Percentiles rank a stretch among this genome's conserved stretches.
These are phyloP conservation scores for Saksenaea oblongispora DNA, from an alignment of 371 early-diverging fungal species.

Conservation along the genomic window DNA sequence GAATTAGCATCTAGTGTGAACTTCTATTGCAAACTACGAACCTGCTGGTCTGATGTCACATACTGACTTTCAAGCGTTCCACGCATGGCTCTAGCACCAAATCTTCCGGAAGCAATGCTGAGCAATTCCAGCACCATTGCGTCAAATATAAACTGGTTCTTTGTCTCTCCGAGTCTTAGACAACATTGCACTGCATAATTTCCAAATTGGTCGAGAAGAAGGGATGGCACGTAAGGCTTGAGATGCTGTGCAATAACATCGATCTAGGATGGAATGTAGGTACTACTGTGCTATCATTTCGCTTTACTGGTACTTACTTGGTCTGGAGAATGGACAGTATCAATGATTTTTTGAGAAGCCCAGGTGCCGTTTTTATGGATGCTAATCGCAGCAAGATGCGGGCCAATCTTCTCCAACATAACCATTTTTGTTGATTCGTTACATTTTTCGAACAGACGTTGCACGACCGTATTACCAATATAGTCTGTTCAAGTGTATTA, in stretches of 20 bases:
- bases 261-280: constrained; percentile 11
- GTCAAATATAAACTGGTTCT: constrained; percentile 84
- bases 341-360: constrained; percentile 91
- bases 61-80: constrained; percentile 79
- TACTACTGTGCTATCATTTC: not conserved
- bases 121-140: constrained; percentile 74
- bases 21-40: constrained; percentile 4
- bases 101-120: constrained; percentile 80
- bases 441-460: constrained; percentile 77
- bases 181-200: constrained; percentile 93
- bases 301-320: constrained; percentile 54
- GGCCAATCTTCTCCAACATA: constrained; percentile 60
- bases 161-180: constrained; percentile 64
- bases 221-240: constrained; percentile 71
- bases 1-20: not conserved
- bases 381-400: constrained; percentile 81
- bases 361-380: constrained; percentile 94
- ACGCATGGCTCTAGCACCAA: constrained; percentile 86
- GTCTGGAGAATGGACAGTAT: constrained; percentile 63
- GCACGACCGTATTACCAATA: constrained; percentile 80
- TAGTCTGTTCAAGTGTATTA: constrained; percentile 31
- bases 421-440: constrained; percentile 53
- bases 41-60: constrained; percentile 48
- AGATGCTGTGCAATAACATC: constrained; percentile 46
- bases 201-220: constrained; percentile 88